phyloP scores from a whole-genome alignment of 2,329 filamentous ascomycete species.

The Monosporascus sp. region DNA sequence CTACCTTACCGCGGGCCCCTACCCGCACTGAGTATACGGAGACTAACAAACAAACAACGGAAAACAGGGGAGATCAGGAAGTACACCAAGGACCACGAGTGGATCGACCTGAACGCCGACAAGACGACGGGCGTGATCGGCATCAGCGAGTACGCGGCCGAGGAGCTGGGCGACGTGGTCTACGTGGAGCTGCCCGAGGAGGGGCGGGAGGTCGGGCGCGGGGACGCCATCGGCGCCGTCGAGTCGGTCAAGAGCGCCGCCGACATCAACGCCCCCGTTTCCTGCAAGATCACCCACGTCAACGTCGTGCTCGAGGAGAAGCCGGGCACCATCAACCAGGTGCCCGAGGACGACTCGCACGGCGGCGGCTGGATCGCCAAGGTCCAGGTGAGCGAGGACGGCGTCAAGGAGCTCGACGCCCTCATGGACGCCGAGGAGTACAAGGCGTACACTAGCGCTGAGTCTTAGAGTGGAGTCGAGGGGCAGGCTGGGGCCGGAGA shows the following conservation, averaged over 20 bases:
- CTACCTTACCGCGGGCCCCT: not conserved
- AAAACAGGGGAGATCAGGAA: conserved; percentile 61
- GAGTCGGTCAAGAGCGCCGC: conserved; percentile 99
- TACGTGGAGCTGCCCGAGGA: conserved; percentile 86
- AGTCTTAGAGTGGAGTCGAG: conserved; percentile 26
- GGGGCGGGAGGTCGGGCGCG: conserved; percentile 62
- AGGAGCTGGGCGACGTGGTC: conserved; percentile 91
- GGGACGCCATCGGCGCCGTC: conserved; percentile 87
- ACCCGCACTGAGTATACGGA: not conserved
- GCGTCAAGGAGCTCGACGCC: conserved; percentile 61
- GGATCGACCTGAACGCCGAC: conserved; percentile 83
- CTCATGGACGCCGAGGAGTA: conserved; percentile 78
- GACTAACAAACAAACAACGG: not conserved
- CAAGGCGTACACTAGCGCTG: conserved; percentile 59
- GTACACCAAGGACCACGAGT: conserved; percentile 97
- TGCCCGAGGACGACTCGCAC: conserved; percentile 70
- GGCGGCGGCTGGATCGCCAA: conserved; percentile 89
- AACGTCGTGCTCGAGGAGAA: conserved; percentile 77
- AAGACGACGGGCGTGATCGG: conserved; percentile 76
- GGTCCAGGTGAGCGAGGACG: conserved; percentile 67
- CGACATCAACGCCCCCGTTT: conserved; percentile 87
- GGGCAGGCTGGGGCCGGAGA: not conserved
- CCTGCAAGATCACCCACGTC: conserved; percentile 67
- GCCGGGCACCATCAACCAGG: conserved; percentile 81
- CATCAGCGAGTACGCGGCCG: conserved; percentile 86